Evolutionary conservation across 257 asterid genomes (phyloP).

Genomic region (Solanum medicagineum): DNA sequence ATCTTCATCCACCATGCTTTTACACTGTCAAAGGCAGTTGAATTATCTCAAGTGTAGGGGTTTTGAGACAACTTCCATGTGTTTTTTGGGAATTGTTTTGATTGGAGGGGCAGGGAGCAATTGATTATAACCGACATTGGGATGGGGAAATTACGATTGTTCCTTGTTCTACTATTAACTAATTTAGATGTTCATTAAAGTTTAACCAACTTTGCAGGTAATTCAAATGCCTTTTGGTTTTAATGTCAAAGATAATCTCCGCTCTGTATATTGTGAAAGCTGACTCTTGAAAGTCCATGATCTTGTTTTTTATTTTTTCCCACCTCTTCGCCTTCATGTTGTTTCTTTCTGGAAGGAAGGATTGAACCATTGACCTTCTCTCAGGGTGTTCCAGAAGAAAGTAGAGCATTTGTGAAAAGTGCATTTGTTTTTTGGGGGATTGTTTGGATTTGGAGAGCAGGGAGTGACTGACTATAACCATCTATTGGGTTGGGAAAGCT

Average conservation of each 20-base stretch:
- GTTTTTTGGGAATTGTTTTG: not conserved
- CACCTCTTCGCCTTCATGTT: not conserved
- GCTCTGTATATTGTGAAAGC: not conserved
- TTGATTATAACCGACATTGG: not conserved
- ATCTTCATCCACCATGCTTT: not conserved
- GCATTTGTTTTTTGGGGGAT: not conserved
- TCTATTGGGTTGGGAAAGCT: not conserved
- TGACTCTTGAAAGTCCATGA: not conserved
- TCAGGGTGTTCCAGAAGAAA: not conserved
- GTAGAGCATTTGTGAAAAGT: not conserved
- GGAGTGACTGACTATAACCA: not conserved
- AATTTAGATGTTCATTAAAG: not conserved
- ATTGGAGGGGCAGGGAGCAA: not conserved
- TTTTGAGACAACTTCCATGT: not conserved
- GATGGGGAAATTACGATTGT: not conserved
- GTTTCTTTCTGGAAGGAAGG: not conserved
- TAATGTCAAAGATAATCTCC: not conserved
- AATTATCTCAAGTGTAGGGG: not conserved
- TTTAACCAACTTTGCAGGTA: slow-evolving; percentile 31
- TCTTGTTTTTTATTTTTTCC: not conserved
- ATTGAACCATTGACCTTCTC: not conserved
- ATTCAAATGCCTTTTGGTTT: slow-evolving; percentile 51
- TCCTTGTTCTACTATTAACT: not conserved
- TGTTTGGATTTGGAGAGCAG: not conserved
- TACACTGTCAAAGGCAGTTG: not conserved